Percentiles rank a stretch among this genome's conserved stretches.
These are phyloP conservation scores for Aspergillus cristatus DNA, from an alignment of 495 filamentous ascomycete genomes.

Conservation along the genomic window DNA sequence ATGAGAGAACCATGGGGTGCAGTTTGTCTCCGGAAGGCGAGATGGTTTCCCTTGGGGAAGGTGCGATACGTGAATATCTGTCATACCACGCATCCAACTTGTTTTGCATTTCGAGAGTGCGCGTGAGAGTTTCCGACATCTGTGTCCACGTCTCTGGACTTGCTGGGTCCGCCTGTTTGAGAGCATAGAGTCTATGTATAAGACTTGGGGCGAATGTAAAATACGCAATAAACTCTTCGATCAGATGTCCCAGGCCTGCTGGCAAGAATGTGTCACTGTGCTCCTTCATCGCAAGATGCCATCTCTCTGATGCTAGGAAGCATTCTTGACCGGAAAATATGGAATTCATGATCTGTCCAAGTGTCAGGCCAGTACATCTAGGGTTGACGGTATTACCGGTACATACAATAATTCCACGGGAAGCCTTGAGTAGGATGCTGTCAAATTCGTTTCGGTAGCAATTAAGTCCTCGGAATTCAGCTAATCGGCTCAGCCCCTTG, in stretches of 20 bases:
- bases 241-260: constrained; percentile 7
- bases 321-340: constrained; percentile 25
- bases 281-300: constrained; percentile 23
- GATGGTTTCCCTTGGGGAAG: constrained; percentile 13
- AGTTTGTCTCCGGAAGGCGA: constrained; percentile 14
- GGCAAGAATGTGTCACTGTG: constrained; percentile 11
- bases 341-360: constrained; percentile 26
- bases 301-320: constrained; percentile 20
- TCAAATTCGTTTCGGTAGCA: constrained; percentile 21
- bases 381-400: background rate
- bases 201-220: constrained; percentile 24
- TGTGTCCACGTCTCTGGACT: constrained; percentile 5
- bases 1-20: constrained; percentile 17
- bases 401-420: constrained; percentile 26
- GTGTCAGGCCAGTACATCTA: constrained; percentile 1
- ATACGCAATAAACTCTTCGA: constrained; percentile 24
- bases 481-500: constrained; percentile 22
- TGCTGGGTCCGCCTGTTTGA: constrained; percentile 13
- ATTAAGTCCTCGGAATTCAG: constrained; percentile 16
- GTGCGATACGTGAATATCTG: constrained; percentile 11
- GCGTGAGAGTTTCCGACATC: constrained; percentile 10
- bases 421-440: constrained; percentile 18
- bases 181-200: constrained; percentile 18
- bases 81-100: constrained; percentile 19
- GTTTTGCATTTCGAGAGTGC: constrained; percentile 16